Percentiles rank a stretch among this genome's conserved stretches.
Evolutionary conservation across 495 filamentous ascomycete species (phyloP).

Genomic region (Lophiostoma macrostomum): DNA sequence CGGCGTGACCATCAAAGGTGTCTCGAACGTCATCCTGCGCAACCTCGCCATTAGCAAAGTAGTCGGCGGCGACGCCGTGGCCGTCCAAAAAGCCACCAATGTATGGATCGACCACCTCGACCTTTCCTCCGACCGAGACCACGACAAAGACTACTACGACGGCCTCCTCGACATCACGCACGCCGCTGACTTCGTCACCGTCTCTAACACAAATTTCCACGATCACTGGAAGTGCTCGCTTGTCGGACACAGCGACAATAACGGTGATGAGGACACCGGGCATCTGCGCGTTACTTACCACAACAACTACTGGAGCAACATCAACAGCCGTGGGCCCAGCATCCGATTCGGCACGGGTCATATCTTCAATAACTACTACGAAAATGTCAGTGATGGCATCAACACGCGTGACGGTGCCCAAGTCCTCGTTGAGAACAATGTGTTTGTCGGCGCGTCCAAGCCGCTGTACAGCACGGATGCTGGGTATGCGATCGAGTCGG

Average conservation of each 20-base stretch:
- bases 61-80: slow-evolving; percentile 59
- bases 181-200: slow-evolving; percentile 52
- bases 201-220: slow-evolving; percentile 52
- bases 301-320: slow-evolving; percentile 62
- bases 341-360: slow-evolving; percentile 63
- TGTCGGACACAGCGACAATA: slow-evolving; percentile 58
- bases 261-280: slow-evolving; percentile 49
- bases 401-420: slow-evolving; percentile 66
- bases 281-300: slow-evolving; percentile 59
- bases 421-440: slow-evolving; percentile 59
- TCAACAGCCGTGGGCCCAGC: slow-evolving; percentile 58
- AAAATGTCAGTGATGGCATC: slow-evolving; percentile 54
- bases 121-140: slow-evolving; percentile 49
- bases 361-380: slow-evolving; percentile 50
- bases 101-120: slow-evolving; percentile 71
- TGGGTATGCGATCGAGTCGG: slow-evolving; percentile 51
- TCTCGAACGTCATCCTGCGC: slow-evolving; percentile 60
- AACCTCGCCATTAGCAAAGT: slow-evolving; percentile 62
- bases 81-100: slow-evolving; percentile 55
- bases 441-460: slow-evolving; percentile 50
- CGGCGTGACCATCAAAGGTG: slow-evolving; percentile 49
- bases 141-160: slow-evolving; percentile 60
- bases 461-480: slow-evolving; percentile 56
- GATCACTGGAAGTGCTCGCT: slow-evolving; percentile 67
- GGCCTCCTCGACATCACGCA: slow-evolving; percentile 62